These are phyloP conservation scores for Dianthus caryophyllus DNA, from an alignment of 148 eudicot species.

Conservation along the genomic window DNA sequence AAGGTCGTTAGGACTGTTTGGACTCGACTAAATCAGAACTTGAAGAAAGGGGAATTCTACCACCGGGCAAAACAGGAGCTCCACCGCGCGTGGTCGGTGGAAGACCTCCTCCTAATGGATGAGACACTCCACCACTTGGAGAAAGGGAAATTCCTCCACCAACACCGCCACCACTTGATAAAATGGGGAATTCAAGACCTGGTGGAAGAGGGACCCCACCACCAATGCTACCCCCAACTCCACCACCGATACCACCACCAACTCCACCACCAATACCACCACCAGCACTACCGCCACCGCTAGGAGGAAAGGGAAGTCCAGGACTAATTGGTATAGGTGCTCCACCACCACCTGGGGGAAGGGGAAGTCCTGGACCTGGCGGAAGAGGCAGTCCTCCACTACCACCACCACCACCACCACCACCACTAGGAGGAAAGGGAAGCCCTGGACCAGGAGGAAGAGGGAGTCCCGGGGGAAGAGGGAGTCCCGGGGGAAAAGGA, in stretches of 20 bases:
- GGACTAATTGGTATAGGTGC: not conserved
- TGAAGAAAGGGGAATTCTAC: not conserved
- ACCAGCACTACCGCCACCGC: no score
- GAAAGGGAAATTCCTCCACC: not conserved
- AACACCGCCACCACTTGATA: not conserved
- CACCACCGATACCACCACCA: not conserved
- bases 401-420: not conserved
- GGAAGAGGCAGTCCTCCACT: not conserved
- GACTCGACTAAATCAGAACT: no score
- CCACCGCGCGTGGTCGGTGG: not conserved
- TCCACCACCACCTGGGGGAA: not conserved
- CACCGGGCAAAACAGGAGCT: not conserved
- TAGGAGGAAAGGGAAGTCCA: not conserved
- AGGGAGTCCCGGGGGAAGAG: constrained; percentile 21
- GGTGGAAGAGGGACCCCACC: no score
- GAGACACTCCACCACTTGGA: not conserved
- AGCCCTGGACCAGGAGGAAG: not conserved
- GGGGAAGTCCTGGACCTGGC: not conserved
- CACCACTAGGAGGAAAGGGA: constrained; percentile 2
- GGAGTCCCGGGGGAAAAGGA: constrained; percentile 17
- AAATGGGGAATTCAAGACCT: not conserved
- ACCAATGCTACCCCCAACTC: no score
- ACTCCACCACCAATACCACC: not conserved
- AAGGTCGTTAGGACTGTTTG: no score
- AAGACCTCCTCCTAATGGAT: not conserved